Base-by-base conservation (phyloP, 148 eudicot species). In the Hydrangea macrophylla region DNA sequence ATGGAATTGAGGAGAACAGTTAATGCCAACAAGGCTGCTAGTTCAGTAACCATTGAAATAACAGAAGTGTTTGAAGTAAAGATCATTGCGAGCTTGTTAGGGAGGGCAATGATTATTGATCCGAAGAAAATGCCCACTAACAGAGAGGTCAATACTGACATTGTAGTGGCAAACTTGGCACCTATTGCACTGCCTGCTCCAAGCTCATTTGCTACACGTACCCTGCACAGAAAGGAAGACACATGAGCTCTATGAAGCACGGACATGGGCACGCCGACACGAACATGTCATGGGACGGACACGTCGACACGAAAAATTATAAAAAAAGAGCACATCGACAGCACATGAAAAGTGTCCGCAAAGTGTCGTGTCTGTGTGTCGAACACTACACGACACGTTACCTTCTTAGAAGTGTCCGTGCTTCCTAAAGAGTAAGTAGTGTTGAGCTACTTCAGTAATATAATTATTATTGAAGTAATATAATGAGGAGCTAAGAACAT, bases 191-290 rank as follows among this genome's bases (percentile, higher is more conserved):
- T 78, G 25, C 78, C 78, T 54, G 78, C 81, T 64, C 81, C 81
- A 17, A 78, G 75, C 75, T 78, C 81, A 53, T 78, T 78, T 54
- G 81, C 70, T 50, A 78, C 75, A 31, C 78, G 74, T 44, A 78
- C 81, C 28, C 78, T 78, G 57, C 3, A 17, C 20, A 42, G 20
- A 11, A 15, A 62, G 5, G 23, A 62, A n/a, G n/a, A n/a, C n/a
- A n/a, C n/a, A n/a, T n/a, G n/a, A n/a, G n/a, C n/a, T n/a, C n/a
- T n/a, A n/a, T n/a, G n/a, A n/a, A n/a, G n/a, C n/a, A n/a, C n/a
- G n/a, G n/a, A n/a, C n/a, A n/a, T n/a, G n/a, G n/a, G n/a, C n/a
- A n/a, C n/a, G n/a, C n/a, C n/a, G n/a, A n/a, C n/a, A n/a, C n/a
- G n/a, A n/a, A n/a, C n/a, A n/a, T n/a, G n/a, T n/a, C n/a, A n/a